phyloP scores from a whole-genome alignment of 352 stramenopile species.

The Globisporangium viniferum region DNA sequence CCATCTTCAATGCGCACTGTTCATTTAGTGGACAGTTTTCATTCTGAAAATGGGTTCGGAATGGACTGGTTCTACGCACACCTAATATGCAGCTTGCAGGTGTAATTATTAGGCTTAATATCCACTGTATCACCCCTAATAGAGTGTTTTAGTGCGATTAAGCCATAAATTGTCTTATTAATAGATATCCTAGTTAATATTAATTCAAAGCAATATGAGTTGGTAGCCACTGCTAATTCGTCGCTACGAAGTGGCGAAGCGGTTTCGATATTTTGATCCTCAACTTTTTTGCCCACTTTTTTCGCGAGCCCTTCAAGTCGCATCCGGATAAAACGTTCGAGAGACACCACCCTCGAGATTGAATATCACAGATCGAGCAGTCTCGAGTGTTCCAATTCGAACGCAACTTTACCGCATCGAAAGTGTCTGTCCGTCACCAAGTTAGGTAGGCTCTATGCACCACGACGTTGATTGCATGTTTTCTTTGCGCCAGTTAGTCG shows the following conservation, averaged over 20 bases:
- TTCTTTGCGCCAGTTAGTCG: not conserved
- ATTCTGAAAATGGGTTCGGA: not conserved
- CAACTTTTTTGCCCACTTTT: conserved; percentile 2
- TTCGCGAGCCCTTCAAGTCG: not conserved
- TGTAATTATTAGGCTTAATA: not conserved
- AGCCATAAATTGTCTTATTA: not conserved
- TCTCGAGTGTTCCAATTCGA: not conserved
- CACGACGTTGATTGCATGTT: not conserved
- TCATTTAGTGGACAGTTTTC: not conserved
- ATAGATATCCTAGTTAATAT: not conserved
- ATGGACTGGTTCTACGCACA: not conserved
- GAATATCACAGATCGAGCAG: not conserved
- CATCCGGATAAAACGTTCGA: not conserved
- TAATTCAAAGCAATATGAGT: not conserved
- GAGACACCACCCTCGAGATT: not conserved
- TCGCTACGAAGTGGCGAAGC: not conserved
- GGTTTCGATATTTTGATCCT: conserved; percentile 1
- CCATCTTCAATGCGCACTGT: not conserved
- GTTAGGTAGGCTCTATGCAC: not conserved
- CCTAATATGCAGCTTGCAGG: not conserved
- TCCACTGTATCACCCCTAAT: not conserved
- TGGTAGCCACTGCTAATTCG: conserved; percentile 9
- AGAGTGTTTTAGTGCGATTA: not conserved
- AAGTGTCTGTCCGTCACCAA: not conserved
- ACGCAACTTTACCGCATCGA: not conserved